Conservation (phyloP, 2,329 filamentous ascomycete genomes). For the Cordyceps pruinosa region DNA sequence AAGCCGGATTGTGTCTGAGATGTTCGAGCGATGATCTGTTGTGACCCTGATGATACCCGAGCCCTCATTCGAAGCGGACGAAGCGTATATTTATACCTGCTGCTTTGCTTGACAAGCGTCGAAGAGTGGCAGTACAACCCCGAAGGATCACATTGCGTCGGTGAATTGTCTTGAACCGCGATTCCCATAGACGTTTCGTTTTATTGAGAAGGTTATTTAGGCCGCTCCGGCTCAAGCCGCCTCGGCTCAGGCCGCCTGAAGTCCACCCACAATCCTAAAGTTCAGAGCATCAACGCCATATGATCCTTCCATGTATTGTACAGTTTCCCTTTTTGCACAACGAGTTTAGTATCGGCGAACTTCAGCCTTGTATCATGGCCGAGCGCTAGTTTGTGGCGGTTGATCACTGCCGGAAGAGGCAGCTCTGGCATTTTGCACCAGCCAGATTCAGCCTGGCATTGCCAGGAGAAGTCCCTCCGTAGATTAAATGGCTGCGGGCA, state of each 20-base stretch:
- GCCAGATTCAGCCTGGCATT: neutral
- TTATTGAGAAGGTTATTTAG: neutral
- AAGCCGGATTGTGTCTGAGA: neutral
- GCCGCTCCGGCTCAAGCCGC: neutral
- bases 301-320: neutral
- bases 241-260: neutral
- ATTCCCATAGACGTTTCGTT: neutral
- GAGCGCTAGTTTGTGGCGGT: neutral
- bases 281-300: neutral
- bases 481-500: too few relatives aligned
- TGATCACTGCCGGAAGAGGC: neutral
- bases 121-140: too few relatives aligned
- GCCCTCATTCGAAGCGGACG: too few relatives aligned
- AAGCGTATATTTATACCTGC: too few relatives aligned
- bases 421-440: neutral
- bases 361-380: neutral
- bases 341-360: neutral
- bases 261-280: neutral
- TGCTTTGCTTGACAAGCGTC: too few relatives aligned
- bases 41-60: too few relatives aligned
- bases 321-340: neutral
- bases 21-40: neutral
- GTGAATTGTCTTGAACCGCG: too few relatives aligned
- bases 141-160: too few relatives aligned
- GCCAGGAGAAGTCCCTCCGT: too few relatives aligned